Evolutionary conservation across 495 filamentous ascomycete species (phyloP).

Genomic region (Daldinia concentrica): DNA sequence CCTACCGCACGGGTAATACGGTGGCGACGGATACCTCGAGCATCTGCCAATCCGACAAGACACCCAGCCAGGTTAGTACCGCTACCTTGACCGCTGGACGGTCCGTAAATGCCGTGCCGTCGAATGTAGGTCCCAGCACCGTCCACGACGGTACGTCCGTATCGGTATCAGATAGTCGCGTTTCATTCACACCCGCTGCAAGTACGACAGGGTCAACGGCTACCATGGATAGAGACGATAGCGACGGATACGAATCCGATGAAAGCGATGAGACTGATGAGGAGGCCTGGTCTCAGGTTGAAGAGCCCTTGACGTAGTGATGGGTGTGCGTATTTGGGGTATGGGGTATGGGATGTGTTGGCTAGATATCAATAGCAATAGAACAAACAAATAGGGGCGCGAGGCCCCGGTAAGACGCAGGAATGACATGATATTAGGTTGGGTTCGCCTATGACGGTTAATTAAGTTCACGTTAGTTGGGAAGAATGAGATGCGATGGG

Average conservation of each 20-base stretch:
- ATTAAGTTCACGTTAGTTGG: neutral
- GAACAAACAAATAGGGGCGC: neutral
- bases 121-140: conserved; percentile 16
- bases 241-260: conserved; percentile 18
- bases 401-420: neutral
- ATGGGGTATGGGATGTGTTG: no score
- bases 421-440: neutral
- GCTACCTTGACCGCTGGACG: conserved; percentile 34
- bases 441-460: neutral
- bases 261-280: conserved; percentile 24
- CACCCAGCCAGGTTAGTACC: conserved; percentile 19
- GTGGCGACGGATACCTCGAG: conserved; percentile 37
- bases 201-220: neutral
- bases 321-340: neutral
- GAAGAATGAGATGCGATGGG: conserved; percentile 5
- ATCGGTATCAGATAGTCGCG: neutral
- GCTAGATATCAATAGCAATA: neutral
- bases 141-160: conserved; percentile 1
- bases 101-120: conserved; percentile 27
- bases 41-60: conserved; percentile 12
- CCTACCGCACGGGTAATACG: conserved; percentile 55
- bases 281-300: conserved; percentile 31
- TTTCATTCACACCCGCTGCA: conserved; percentile 2
- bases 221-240: conserved; percentile 7
- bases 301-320: conserved; percentile 10